Evolutionary conservation across 1,284 basidiomycete species (phyloP), one percentile per base, ranked within the genome.

Genomic region (Cutaneotrichosporon cavernicola): DNA sequence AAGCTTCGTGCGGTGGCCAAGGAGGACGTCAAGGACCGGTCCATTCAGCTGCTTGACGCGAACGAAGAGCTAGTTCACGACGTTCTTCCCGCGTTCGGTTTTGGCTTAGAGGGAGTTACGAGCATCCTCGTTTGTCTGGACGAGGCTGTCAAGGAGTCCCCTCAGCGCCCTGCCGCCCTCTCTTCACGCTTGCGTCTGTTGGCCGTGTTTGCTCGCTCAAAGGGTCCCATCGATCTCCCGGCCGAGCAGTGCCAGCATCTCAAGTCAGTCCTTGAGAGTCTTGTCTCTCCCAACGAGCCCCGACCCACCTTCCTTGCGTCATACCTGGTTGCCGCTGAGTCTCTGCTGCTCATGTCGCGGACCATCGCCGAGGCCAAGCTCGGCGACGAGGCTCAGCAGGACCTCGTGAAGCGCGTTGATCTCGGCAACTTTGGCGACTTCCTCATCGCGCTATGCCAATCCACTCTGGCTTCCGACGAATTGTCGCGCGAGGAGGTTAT

Each of bases 21-120:
- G 70, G 82, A 83, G 6, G 83, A 83, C n/a, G 83, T 96, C 63
- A 85, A 88, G 47, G 82, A 84, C 32, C 87, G 87, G 47, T 87
- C 91, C 0, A 82, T 99, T 51, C 81, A 84, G 13, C 84, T 99
- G 32, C 89, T 96, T 55, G 95, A 98, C 74, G 87, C 90, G 66
- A 90, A 94, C 71, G 87, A 90, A 9, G 88, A 89, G 7, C 85
- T 97, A 52, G 88, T 97, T 56, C 97, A 97, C 74, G 94, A 97
- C 73, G 86, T 97, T 57, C 88, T 90, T 71, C 84, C 85, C 36
- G 89, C 90, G 13, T 92, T 95, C 78, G 84, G 72, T 1, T 18
- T 56, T 9, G 72, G 68, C 18, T 36, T 83, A 50, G 86, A 84
- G 56, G 84, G 74, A 2, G 58, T 73, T 22, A 58, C 61, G 13